Base-by-base conservation (phyloP, 129 eudicot genomes). In the Chrysanthemum makinoi region DNA sequence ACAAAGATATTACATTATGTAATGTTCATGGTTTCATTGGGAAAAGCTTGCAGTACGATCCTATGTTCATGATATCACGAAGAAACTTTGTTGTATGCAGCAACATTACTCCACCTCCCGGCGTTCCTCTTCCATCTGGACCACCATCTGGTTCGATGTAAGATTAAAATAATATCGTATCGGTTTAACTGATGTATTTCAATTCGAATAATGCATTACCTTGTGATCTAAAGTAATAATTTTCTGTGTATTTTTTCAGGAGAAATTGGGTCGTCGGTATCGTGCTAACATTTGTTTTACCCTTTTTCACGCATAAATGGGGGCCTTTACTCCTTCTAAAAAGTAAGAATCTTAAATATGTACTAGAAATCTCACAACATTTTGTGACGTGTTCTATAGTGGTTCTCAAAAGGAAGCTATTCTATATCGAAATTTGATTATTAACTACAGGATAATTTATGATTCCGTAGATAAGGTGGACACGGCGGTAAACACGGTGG, bases 301-400 rank as follows among this genome's bases (percentile, higher is more conserved):
- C 94, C 12, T 84, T 87, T 66, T 51, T 80, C 83, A 82, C 85
- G 46, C 80, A 84, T 77, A 87, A 87, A 78, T 84, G 85, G 94
- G 93, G 87, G 66, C 83, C 85, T 22, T 53, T 87, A 51, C 63
- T 24, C 54, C 3, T 17, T 20, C 58, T 77, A 24, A 77, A 64
- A 71, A 77, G 81, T 77, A 77, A 70, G 77, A 49, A 30, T 11
- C 43, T 33, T 33, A 33, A 28, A 7, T 17, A 55, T 66, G 43
- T 33, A 33, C 43, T 33, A 33, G 7, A 33, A 26, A 17, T 62
- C 18, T 3, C 35, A 18, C 9, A 28, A 6, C 53, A 22, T 66
- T 5, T 1, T 6, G 9, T 10, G 35, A 33, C 43, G 43, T 33
- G 43, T 33, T 33, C 43, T 33, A 33, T 33, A 33, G 7, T 33